phyloP scores from a whole-genome alignment of 2,329 filamentous ascomycete species.

The Drechslera avenae region DNA sequence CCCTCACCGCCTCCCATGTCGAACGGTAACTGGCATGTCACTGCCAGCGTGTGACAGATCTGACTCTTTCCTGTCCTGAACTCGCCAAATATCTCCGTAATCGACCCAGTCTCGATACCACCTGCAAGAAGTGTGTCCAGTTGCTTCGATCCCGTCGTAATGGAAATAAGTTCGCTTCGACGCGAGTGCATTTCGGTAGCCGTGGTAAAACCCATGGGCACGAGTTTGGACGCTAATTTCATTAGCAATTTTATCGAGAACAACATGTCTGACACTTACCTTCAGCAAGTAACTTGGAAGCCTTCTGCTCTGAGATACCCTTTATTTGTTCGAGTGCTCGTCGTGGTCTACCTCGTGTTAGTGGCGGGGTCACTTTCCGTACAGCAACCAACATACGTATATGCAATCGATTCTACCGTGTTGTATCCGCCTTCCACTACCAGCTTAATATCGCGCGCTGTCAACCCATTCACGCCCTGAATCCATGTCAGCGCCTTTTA shows the following conservation, averaged over 20 bases:
- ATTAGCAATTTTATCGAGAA: conserved; percentile 2
- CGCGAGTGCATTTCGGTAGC: conserved; percentile 99
- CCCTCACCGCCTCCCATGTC: conserved; percentile 99
- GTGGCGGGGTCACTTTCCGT: conserved; percentile 8
- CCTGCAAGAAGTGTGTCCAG: conserved; percentile 93
- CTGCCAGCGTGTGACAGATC: conserved; percentile 97
- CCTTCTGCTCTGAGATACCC: conserved; percentile 96
- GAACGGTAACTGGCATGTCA: conserved; percentile 96
- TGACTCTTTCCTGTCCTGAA: conserved; percentile 98
- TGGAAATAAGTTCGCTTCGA: conserved; percentile 94
- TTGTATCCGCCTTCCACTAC: conserved; percentile 91
- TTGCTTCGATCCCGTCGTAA: conserved; percentile 97
- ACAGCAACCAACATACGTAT: conserved; percentile 65
- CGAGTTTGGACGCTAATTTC: conserved; percentile 80
- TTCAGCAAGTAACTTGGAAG: conserved; percentile 86
- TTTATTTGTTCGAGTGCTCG: conserved; percentile 92
- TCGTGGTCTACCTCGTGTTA: conserved; percentile 58
- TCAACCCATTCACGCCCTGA: conserved; percentile 84
- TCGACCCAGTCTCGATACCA: conserved; percentile 94
- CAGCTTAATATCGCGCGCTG: conserved; percentile 93
- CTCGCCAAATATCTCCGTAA: conserved; percentile 97
- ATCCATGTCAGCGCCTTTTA: conserved; percentile 3
- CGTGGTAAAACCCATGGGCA: conserved; percentile 98
- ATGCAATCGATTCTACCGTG: conserved; percentile 94
- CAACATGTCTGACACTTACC: conserved; percentile 59